Conservation (phyloP, 2,329 filamentous ascomycete genomes). For the Sordariomycetes sp. region DNA sequence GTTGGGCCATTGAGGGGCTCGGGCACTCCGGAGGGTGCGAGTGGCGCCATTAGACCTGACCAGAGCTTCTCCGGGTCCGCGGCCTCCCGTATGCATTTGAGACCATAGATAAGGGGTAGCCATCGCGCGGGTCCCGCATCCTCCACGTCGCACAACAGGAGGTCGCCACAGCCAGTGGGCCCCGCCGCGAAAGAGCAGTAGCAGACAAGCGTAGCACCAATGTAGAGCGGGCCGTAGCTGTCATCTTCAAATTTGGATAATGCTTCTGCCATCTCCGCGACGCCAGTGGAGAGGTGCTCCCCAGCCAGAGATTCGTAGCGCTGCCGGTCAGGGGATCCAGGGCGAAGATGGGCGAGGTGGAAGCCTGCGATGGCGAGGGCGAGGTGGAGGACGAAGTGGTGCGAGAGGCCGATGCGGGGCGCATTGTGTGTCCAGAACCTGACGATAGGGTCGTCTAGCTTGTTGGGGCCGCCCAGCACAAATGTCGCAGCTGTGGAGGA, state of each 20-base stretch:
- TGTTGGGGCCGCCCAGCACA: conserved; percentile 7
- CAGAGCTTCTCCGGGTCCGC: conserved; percentile 5
- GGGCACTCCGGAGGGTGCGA: background rate
- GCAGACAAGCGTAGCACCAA: conserved; percentile 16
- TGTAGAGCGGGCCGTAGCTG: conserved; percentile 18
- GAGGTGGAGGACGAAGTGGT: conserved; percentile 18
- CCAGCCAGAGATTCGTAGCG: conserved; percentile 12
- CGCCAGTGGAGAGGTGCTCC: conserved; percentile 14
- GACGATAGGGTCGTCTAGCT: conserved; percentile 8
- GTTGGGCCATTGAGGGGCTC: background rate
- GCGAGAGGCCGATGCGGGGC: conserved; percentile 15
- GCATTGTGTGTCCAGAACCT: conserved; percentile 18
- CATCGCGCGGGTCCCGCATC: conserved; percentile 4
- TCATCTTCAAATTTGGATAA: conserved; percentile 13
- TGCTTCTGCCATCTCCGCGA: conserved; percentile 14
- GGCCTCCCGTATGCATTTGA: conserved; percentile 2
- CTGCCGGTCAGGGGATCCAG: conserved; percentile 5
- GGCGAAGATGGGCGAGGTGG: conserved; percentile 12
- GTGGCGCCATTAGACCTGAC: background rate
- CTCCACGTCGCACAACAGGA: conserved; percentile 15
- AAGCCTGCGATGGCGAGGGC: conserved; percentile 16
- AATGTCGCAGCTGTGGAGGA: conserved; percentile 14
- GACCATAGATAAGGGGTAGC: conserved; percentile 5
- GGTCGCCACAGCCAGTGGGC: conserved; percentile 14
- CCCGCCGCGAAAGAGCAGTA: conserved; percentile 19